Conservation (phyloP, 345 rosid genomes). For the Populus pruinosa region DNA sequence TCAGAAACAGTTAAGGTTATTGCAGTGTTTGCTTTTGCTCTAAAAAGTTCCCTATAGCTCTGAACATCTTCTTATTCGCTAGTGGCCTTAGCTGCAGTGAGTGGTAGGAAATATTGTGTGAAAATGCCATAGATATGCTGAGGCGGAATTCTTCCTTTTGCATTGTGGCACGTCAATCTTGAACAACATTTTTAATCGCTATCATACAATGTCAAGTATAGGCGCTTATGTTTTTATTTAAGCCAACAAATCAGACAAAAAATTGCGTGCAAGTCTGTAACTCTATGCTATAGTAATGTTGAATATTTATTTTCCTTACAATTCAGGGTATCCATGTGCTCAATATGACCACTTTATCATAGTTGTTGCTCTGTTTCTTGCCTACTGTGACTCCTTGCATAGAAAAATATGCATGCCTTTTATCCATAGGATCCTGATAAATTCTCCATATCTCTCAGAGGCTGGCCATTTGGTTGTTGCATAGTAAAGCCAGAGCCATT, state of each 20-base stretch:
- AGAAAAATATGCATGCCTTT: background rate
- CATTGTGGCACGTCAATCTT: background rate
- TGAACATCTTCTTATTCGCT: background rate
- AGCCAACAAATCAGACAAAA: background rate
- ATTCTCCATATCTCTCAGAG: slow-evolving; percentile 43
- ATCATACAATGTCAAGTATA: background rate
- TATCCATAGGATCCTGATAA: background rate
- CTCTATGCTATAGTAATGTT: background rate
- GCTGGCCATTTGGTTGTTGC: slow-evolving; percentile 58
- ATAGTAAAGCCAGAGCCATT: slow-evolving; percentile 31
- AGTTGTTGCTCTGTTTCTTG: background rate
- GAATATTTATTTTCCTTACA: background rate
- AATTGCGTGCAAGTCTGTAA: background rate
- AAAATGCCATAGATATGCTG: background rate
- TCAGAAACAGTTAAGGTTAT: background rate
- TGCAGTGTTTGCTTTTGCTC: background rate
- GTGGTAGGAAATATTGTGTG: background rate
- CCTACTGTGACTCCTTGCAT: background rate
- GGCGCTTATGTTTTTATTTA: background rate
- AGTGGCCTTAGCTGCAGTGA: background rate
- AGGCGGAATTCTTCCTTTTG: background rate
- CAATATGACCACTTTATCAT: background rate
- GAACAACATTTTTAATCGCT: background rate
- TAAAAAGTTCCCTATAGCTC: background rate
- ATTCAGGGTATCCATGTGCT: background rate